Evolutionary conservation across 2,329 filamentous ascomycete genomes (phyloP).

Genomic region (Pseudophaeomoniella oleicola): DNA sequence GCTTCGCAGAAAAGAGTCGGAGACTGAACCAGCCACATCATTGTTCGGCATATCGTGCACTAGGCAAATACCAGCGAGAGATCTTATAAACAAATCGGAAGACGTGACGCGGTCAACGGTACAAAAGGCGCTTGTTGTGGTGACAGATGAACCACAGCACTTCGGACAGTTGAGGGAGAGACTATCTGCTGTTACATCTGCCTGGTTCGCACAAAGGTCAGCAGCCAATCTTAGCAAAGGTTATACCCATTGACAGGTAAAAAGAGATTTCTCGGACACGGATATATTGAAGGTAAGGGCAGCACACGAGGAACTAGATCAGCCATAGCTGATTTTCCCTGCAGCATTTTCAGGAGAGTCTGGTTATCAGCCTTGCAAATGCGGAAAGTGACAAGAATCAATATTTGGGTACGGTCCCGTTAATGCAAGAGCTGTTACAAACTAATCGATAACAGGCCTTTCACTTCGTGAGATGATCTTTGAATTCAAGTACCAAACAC

Average conservation of each 20-base stretch:
- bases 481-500: constrained; percentile 86
- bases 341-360: constrained; percentile 75
- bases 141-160: constrained; percentile 76
- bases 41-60: constrained; percentile 95
- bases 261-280: constrained; percentile 69
- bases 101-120: constrained; percentile 96
- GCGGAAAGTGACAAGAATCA: constrained; percentile 67
- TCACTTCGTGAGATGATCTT: constrained; percentile 83
- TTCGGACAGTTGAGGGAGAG: constrained; percentile 87
- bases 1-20: constrained; percentile 41
- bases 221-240: constrained; percentile 11
- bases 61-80: constrained; percentile 68
- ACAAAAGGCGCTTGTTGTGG: constrained; percentile 93
- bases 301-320: neutral
- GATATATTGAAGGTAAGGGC: constrained; percentile 60
- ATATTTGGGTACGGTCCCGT: constrained; percentile 55
- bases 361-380: constrained; percentile 43
- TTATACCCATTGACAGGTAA: too few species aligned
- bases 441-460: constrained; percentile 29
- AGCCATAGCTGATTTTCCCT: constrained; percentile 11
- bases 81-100: constrained; percentile 61
- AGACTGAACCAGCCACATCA: constrained; percentile 50
- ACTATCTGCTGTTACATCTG: constrained; percentile 76
- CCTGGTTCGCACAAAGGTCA: constrained; percentile 85
- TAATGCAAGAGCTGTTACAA: constrained; percentile 7